Conservation (phyloP, 139 green algal genomes). For the Volvox africanus region DNA sequence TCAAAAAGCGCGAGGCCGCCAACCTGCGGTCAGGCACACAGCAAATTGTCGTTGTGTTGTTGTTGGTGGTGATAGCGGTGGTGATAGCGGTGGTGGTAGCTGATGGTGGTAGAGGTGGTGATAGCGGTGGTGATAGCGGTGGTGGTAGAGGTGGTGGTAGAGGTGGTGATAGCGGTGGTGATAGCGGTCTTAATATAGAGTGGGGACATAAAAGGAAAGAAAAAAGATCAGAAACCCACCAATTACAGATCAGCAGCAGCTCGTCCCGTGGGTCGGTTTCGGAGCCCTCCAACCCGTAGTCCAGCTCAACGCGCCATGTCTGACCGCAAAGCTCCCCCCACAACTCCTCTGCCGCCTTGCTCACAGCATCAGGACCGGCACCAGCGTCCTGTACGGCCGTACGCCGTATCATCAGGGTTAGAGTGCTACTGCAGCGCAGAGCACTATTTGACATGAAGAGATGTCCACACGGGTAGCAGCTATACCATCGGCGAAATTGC, state of each 20-base stretch:
- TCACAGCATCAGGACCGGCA: neutral
- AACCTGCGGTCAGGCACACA: neutral
- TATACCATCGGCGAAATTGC: no score
- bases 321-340: slow-evolving; percentile 22
- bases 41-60: neutral
- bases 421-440: neutral
- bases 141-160: neutral
- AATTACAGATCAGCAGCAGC: slow-evolving; percentile 6
- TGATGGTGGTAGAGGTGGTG: no score
- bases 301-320: slow-evolving; percentile 28
- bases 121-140: neutral
- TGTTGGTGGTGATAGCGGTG: neutral
- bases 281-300: slow-evolving; percentile 27
- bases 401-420: neutral
- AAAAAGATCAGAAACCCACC: neutral
- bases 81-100: neutral
- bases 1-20: neutral
- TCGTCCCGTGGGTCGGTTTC: slow-evolving; percentile 3
- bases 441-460: no score
- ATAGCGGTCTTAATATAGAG: no score
- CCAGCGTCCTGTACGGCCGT: neutral
- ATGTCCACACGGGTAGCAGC: neutral
- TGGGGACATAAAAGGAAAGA: neutral
- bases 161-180: neutral
- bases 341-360: slow-evolving; percentile 12